Base-by-base conservation (phyloP, 192 early-diverging fungal species). In the Coemansia sp. region DNA sequence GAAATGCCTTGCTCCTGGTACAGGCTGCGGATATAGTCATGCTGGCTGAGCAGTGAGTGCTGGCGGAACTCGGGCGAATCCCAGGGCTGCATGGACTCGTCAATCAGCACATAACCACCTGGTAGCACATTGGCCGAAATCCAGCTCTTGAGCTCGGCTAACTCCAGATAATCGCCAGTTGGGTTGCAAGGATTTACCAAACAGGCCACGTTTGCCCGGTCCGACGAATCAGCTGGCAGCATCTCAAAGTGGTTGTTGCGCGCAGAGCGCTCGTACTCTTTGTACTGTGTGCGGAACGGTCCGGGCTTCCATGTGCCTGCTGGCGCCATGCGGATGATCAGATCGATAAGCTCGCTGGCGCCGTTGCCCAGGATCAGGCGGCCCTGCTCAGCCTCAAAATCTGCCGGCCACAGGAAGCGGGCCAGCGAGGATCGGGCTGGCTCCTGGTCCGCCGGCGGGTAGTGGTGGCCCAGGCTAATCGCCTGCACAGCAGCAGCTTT, bases 21-120 rank as follows among this genome's bases (percentile, higher is more conserved):
- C 52, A 92, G 60, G 29, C 79, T 60, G 42, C 69, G 73, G 45
- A 87, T 50, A 65, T 86, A 94, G 25, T 84, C 80, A 56, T 84
- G 77, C 80, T 93, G 85, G 54, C 84, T 86, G 47, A 82, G 86
- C 63, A 94, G 79, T n/a, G 91, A 93, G 67, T 94, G 91, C 46
- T 82, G 49, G 33, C 88, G 89, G 82, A 90, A 94, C 44, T 87
- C 64, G 29, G 83, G 62, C 46, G 90, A 92, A 59, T 90, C 86
- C 92, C 92, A 94, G n/a, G 90, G 89, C 78, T 94, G 92, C 92
- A 94, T 94, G 0, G 92, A 94, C 75, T 94, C 92, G 67, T 94
- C 92, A 56, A 94, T 86, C 62, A 94, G 83, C 51, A 89, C 89
- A 31, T 87, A 84, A 38, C 91, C 90, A 28, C 89, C 87, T n/a